Evolutionary conservation across 495 filamentous ascomycete species (phyloP).

Genomic region (Monascus purpureus): DNA sequence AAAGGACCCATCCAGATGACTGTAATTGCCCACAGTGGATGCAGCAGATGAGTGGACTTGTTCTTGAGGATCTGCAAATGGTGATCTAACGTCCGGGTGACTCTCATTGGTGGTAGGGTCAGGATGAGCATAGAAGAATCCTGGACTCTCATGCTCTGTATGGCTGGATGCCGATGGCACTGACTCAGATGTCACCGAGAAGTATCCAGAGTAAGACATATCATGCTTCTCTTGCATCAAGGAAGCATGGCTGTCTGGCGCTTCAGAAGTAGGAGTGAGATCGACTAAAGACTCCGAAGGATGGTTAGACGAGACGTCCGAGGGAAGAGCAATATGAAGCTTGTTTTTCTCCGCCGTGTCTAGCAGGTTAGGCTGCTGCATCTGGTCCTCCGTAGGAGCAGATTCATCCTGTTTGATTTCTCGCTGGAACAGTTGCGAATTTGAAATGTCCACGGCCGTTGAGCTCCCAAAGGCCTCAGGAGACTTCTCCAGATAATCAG

Average conservation of each 20-base stretch:
- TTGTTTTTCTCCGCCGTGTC: constrained; percentile 5
- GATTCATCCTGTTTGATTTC: constrained; percentile 31
- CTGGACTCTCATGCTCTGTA: constrained; percentile 13
- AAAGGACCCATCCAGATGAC: constrained; percentile 16
- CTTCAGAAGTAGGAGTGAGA: constrained; percentile 35
- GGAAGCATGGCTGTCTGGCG: constrained; percentile 8
- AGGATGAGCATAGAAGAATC: constrained; percentile 23
- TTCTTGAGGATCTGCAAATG: constrained; percentile 15
- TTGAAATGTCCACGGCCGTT: constrained; percentile 29
- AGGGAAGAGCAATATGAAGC: constrained; percentile 19
- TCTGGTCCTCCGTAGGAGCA: constrained; percentile 2
- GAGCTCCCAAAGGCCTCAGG: constrained; percentile 18
- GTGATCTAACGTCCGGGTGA: constrained; percentile 11
- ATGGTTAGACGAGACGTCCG: constrained; percentile 19
- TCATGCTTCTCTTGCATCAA: constrained; percentile 4
- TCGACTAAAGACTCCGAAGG: constrained; percentile 28
- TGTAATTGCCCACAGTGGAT: constrained; percentile 23
- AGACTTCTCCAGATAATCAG: constrained; percentile 2
- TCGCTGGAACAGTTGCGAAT: constrained; percentile 45
- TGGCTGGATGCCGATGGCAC: constrained; percentile 16
- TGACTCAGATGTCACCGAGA: constrained; percentile 4
- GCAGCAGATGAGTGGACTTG: constrained; percentile 20
- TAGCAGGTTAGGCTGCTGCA: constrained; percentile 3
- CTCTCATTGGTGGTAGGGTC: constrained; percentile 16
- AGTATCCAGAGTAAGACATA: constrained; percentile 6